These are phyloP conservation scores for Phytopythium chamaehyphon DNA, from an alignment of 352 stramenopile species.

Conservation along the genomic window DNA sequence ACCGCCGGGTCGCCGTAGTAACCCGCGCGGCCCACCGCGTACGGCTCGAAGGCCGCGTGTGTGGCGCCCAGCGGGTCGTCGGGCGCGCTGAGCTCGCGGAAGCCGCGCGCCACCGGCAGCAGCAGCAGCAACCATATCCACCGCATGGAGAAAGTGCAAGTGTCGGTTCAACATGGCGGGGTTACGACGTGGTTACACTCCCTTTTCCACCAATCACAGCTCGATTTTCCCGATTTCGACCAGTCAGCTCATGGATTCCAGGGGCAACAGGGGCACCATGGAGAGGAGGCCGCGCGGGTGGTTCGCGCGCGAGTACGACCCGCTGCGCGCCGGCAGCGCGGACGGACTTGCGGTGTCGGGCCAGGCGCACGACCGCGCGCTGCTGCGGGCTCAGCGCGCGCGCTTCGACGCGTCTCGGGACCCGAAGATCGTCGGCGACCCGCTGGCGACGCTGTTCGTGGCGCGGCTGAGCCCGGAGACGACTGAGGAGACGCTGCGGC, in stretches of 20 bases:
- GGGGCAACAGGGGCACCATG: no score
- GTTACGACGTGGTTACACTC: no score
- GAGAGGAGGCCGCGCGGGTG: constrained; percentile 17
- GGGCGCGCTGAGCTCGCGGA: constrained; percentile 33
- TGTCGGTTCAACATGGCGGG: constrained; percentile 1
- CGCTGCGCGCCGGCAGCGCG: constrained; percentile 62
- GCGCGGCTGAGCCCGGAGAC: constrained; percentile 55
- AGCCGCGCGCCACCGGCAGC: constrained; percentile 13
- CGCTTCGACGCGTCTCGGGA: constrained; percentile 54
- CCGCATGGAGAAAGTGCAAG: constrained; percentile 3
- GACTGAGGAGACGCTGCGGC: constrained; percentile 37
- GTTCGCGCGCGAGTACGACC: constrained; percentile 71
- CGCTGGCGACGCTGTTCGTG: constrained; percentile 71
- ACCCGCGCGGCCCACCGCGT: constrained; percentile 74
- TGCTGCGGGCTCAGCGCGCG: constrained; percentile 42
- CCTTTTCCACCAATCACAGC: no score
- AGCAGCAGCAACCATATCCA: constrained; percentile 1
- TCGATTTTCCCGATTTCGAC: no score
- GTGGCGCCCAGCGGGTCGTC: constrained; percentile 24
- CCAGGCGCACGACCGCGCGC: constrained; percentile 57
- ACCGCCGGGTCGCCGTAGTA: constrained; percentile 80
- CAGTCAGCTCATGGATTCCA: no score
- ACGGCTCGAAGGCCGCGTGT: constrained; percentile 74
- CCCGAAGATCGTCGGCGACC: constrained; percentile 57
- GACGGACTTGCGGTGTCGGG: constrained; percentile 62